phyloP scores from a whole-genome alignment of 768 basidiomycete species.

The Calocybe cyanea region DNA sequence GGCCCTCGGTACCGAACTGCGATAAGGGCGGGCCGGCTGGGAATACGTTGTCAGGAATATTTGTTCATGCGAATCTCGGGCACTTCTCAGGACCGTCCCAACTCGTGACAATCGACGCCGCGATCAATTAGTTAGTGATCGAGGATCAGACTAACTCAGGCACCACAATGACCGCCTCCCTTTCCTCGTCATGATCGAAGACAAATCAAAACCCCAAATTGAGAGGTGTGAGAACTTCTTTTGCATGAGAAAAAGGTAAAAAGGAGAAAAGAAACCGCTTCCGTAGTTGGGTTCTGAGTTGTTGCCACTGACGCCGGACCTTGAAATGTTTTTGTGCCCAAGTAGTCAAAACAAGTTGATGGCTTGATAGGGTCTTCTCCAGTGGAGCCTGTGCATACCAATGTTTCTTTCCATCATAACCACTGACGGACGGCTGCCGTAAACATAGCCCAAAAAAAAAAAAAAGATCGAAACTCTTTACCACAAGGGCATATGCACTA shows the following conservation, averaged over 20 bases:
- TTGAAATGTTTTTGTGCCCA: too few species aligned
- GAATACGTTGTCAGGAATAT: constrained; percentile 15
- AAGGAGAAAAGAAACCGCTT: constrained; percentile 12
- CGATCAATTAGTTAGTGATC: constrained; percentile 26
- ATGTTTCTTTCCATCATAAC: constrained; percentile 2
- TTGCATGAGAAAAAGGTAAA: constrained; percentile 3
- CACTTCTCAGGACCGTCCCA: constrained; percentile 25
- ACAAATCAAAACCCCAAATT: constrained; percentile 15
- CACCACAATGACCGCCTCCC: constrained; percentile 17
- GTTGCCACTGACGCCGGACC: constrained; percentile 7
- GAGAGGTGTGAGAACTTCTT: constrained; percentile 5
- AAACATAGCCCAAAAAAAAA: neutral
- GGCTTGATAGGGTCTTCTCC: constrained; percentile 1
- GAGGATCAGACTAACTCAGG: constrained; percentile 30
- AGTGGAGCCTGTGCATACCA: constrained; percentile 8
- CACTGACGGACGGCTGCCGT: constrained; percentile 4
- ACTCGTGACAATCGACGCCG: constrained; percentile 32
- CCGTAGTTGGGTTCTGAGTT: constrained; percentile 2
- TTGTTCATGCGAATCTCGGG: constrained; percentile 30
- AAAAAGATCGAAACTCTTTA: constrained; percentile 3
- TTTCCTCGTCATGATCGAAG: constrained; percentile 32
- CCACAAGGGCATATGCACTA: constrained; percentile 3
- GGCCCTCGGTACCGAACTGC: constrained; percentile 29
- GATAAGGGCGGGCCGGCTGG: constrained; percentile 25
- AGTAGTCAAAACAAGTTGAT: too few species aligned